Percentiles rank a stretch among this genome's conserved stretches.
Conservation (phyloP, 805 yeast species). For the Saccharomyces eubayanus region DNA sequence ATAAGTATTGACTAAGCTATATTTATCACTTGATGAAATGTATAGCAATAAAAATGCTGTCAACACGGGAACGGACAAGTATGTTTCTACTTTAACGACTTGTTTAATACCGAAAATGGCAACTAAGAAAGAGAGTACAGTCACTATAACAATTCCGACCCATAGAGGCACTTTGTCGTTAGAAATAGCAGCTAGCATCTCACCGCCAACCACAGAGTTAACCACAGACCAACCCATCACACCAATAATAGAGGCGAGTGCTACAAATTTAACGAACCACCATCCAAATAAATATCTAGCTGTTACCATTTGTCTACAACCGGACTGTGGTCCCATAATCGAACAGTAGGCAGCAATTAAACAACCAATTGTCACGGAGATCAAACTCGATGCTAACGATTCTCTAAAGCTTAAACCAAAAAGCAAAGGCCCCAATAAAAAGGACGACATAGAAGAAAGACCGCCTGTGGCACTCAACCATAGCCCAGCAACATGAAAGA, state of each 20-base stretch:
- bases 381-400: constrained; percentile 50
- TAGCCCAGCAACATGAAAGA: constrained; percentile 51
- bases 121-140: constrained; percentile 52
- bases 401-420: constrained; percentile 64
- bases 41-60: constrained; percentile 61
- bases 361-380: constrained; percentile 64
- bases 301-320: constrained; percentile 81
- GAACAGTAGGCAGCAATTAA: constrained; percentile 74
- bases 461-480: constrained; percentile 88
- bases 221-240: constrained; percentile 91
- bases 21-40: constrained; percentile 47
- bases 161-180: constrained; percentile 58
- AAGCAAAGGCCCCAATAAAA: constrained; percentile 63
- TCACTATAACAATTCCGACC: constrained; percentile 67
- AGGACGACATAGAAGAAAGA: constrained; percentile 81
- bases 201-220: constrained; percentile 85
- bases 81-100: constrained; percentile 57
- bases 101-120: constrained; percentile 74
- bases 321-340: constrained; percentile 83
- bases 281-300: constrained; percentile 78
- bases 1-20: constrained; percentile 25
- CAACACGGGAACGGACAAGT: constrained; percentile 60
- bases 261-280: constrained; percentile 72
- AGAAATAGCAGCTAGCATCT: constrained; percentile 60
- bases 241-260: constrained; percentile 64